Evolutionary conservation across 2,329 filamentous ascomycete genomes (phyloP).

Genomic region (Neoscytalidium dimidiatum): DNA sequence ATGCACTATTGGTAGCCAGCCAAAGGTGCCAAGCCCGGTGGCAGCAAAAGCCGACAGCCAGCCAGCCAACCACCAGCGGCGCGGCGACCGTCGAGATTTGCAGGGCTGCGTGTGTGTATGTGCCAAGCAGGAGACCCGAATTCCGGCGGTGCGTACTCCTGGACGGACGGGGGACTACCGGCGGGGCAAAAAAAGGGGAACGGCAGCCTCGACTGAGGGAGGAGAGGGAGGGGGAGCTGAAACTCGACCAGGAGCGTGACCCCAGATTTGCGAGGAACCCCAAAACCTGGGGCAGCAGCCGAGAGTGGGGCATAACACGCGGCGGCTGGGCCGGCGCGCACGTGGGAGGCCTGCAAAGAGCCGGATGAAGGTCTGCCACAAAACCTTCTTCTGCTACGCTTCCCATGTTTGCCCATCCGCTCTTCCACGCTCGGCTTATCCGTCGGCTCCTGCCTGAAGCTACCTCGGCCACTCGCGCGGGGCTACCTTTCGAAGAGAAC

Average conservation of each 20-base stretch:
- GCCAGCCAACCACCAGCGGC: no score
- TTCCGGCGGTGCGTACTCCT: neutral
- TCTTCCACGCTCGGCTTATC: neutral
- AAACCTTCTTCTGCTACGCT: neutral
- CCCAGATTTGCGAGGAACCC: constrained; percentile 14
- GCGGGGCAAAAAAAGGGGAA: neutral
- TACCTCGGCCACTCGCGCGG: constrained; percentile 2
- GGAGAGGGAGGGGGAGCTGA: neutral
- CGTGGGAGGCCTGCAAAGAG: constrained; percentile 6
- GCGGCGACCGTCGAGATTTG: neutral
- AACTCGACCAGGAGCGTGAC: constrained; percentile 1
- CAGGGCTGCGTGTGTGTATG: neutral
- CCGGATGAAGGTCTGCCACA: neutral
- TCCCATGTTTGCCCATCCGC: neutral
- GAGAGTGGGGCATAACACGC: neutral
- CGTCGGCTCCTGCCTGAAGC: neutral
- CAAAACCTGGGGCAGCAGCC: constrained; percentile 1
- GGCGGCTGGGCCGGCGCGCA: neutral
- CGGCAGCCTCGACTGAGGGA: neutral
- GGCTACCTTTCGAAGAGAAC: neutral
- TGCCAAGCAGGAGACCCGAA: constrained; percentile 1
- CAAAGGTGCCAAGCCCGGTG: neutral
- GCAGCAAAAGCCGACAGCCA: neutral
- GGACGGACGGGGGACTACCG: no score
- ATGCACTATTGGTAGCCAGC: neutral